Base-by-base conservation (phyloP, 2,329 filamentous ascomycete species). In the Chrysoporthe austroafricana region DNA sequence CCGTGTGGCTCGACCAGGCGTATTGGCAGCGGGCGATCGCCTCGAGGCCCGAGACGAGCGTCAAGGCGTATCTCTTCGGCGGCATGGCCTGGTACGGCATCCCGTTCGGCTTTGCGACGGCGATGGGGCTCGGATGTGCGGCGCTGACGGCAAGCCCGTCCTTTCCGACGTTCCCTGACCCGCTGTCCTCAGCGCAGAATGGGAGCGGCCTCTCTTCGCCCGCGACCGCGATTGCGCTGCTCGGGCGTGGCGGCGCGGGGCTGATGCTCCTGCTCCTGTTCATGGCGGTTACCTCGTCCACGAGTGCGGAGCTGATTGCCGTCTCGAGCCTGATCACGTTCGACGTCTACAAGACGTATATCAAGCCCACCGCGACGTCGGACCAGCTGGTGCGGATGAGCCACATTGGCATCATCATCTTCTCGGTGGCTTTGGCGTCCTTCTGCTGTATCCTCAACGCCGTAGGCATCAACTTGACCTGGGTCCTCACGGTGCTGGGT, bases 1-100 rank as follows among this genome's bases (percentile, higher is more conserved):
- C 72, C 21, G 76, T 78, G 14, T 81, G 77, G 75, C 74, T 81
- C 0, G 79, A 81, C 69, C 79, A 82, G 72, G 79, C 77, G 1
- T 82, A 81, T 69, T 82, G 79, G 80, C 80, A 82, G 71, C 77
- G 79, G 1, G 80, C 79, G 3, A 81, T 82, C 67, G 79, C 80
- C 7, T 79, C 77, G 0, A 72, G 77, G 26, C 80, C 79, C 0
- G 76, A 79, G 66, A 81, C 79, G 0, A 76, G 76, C 0, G 79
- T 81, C 2, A 78, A 77, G 62, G 80, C 78, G 1, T 82, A 81
- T 66, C 74, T 82, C 8, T 71, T 80, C 2, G 80, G 80, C 11
- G 79, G 80, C 1, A 73, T 81, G 34, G 77, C 78, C 1, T 79
- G 77, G 77, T 79, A 77, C 57, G 77, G 76, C 34, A 76, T 79